Conservation (phyloP, 2,329 filamentous ascomycete species). For the Pseudovirgaria hyperparasitica region DNA sequence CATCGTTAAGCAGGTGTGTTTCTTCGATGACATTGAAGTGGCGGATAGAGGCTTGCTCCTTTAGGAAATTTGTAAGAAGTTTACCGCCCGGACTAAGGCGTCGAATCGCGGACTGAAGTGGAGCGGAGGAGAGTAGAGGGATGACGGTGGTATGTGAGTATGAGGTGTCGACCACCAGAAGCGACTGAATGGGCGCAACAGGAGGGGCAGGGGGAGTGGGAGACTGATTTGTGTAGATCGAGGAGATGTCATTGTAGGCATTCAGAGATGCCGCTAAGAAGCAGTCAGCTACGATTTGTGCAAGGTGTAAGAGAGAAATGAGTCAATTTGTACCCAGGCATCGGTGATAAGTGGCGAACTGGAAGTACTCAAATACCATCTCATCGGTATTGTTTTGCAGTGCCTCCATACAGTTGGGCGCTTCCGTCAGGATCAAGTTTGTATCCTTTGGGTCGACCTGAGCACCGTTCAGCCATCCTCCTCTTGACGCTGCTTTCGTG, state of each 20-base stretch:
- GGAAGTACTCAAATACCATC: constrained; percentile 95
- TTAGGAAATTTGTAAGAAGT: constrained; percentile 83
- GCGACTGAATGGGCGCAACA: constrained; percentile 55
- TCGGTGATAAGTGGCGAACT: constrained; percentile 76
- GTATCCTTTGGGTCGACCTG: constrained; percentile 66
- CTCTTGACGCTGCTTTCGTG: constrained; percentile 8
- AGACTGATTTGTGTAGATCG: constrained; percentile 49
- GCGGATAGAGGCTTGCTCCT: constrained; percentile 75
- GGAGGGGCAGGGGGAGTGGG: constrained; percentile 29
- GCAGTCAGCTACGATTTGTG: constrained; percentile 2
- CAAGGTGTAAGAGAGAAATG: constrained; percentile 1
- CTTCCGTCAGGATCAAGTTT: constrained; percentile 74
- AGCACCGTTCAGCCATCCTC: neutral
- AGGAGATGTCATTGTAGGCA: constrained; percentile 67
- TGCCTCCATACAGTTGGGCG: constrained; percentile 67
- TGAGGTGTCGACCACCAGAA: constrained; percentile 82
- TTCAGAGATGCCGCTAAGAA: constrained; percentile 57
- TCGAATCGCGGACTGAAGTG: constrained; percentile 69
- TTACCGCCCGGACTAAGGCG: constrained; percentile 88
- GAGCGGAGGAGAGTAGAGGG: constrained; percentile 67
- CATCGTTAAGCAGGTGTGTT: constrained; percentile 83
- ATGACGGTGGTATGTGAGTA: constrained; percentile 90
- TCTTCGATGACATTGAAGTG: constrained; percentile 96
- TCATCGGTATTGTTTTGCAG: constrained; percentile 88
- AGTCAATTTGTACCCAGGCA: constrained; percentile 50